Percentiles rank a stretch among this genome's conserved stretches.
These are phyloP conservation scores for Rhododendron mucronatum DNA, from an alignment of 148 eudicot genomes.

Conservation along the genomic window DNA sequence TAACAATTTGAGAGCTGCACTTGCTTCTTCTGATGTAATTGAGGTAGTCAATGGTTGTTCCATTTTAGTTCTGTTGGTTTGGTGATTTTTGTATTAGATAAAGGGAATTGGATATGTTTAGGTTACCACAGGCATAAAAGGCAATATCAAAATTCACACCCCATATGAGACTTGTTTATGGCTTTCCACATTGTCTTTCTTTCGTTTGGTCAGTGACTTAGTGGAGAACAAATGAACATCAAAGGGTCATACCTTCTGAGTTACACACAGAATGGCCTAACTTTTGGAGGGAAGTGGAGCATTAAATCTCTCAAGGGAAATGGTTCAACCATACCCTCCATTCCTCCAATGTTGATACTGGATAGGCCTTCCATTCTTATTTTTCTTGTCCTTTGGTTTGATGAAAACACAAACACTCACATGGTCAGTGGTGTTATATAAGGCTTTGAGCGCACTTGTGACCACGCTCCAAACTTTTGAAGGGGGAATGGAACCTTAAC, in stretches of 20 bases:
- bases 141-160: background rate
- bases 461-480: background rate
- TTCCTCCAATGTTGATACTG: background rate
- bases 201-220: background rate
- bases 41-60: conserved; percentile 47
- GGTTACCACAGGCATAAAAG: background rate
- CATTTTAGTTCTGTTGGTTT: background rate
- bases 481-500: background rate
- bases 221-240: background rate
- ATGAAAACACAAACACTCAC: background rate
- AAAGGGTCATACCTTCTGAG: background rate
- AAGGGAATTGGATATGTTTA: background rate
- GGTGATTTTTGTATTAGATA: background rate
- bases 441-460: background rate
- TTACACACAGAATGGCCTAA: background rate
- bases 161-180: background rate
- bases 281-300: background rate
- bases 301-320: background rate
- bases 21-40: conserved; percentile 57
- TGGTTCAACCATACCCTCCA: background rate
- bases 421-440: background rate
- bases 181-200: background rate
- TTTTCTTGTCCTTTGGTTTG: background rate
- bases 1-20: conserved; percentile 63
- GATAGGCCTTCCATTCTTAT: background rate